Conservation (phyloP, 2,329 filamentous ascomycete genomes). For the Zelopaecilomyces penicillatus region DNA sequence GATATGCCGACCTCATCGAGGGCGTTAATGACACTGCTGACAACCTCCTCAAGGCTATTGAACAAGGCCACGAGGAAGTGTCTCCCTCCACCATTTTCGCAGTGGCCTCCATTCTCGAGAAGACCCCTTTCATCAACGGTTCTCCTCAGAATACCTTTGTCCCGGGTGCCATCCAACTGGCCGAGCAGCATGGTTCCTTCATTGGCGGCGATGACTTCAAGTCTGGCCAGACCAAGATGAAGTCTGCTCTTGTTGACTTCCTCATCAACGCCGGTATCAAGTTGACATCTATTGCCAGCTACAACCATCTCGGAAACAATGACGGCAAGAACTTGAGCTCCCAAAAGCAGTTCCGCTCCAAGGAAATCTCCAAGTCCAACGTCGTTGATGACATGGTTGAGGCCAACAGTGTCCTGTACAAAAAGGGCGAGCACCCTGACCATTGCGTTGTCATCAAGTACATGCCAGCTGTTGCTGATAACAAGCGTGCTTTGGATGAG, state of each 20-base stretch:
- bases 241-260: constrained; percentile 97
- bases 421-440: constrained; percentile 87
- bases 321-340: constrained; percentile 98
- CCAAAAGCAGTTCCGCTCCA: constrained; percentile 96
- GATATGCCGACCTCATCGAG: constrained; percentile 77
- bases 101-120: constrained; percentile 86
- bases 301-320: constrained; percentile 99
- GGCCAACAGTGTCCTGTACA: constrained; percentile 86
- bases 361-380: constrained; percentile 99
- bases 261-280: constrained; percentile 98
- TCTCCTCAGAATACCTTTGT: constrained; percentile 99
- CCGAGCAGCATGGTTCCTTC: constrained; percentile 78
- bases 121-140: constrained; percentile 93
- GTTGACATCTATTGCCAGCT: constrained; percentile 94
- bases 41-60: constrained; percentile 82
- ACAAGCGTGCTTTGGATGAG: constrained; percentile 97
- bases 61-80: constrained; percentile 81
- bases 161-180: constrained; percentile 81
- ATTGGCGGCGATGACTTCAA: constrained; percentile 99
- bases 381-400: constrained; percentile 99
- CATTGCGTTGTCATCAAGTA: constrained; percentile 99
- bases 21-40: constrained; percentile 96
- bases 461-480: constrained; percentile 97
- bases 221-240: constrained; percentile 99
- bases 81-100: constrained; percentile 93